Conservation (phyloP, 129 eudicot species). For the Ambrosia trifida region DNA sequence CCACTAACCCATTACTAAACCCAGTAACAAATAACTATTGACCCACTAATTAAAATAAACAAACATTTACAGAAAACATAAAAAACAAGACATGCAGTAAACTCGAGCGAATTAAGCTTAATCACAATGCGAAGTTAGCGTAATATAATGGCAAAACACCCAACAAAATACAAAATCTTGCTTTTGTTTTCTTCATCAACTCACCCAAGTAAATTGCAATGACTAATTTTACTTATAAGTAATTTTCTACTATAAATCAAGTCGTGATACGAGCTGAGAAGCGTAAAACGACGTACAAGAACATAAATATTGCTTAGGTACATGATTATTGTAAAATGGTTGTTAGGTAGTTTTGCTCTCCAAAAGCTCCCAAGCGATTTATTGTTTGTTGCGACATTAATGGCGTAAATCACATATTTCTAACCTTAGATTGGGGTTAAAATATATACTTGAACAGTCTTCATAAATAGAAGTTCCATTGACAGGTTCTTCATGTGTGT, state of each 20-base stretch:
- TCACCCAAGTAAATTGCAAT: no score
- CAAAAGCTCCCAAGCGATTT: not conserved
- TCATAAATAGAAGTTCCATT: slow-evolving; percentile 59
- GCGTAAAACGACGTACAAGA: not conserved
- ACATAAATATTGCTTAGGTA: not conserved
- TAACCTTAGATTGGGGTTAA: slow-evolving; percentile 60
- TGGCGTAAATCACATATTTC: slow-evolving; percentile 67
- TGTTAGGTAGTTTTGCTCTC: not conserved
- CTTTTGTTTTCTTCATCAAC: no score
- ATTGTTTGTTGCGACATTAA: slow-evolving; percentile 23
- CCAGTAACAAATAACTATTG: no score
- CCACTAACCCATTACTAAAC: no score
- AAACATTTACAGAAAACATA: no score
- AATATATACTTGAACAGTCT: slow-evolving; percentile 65
- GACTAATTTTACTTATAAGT: no score
- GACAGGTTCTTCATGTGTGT: slow-evolving; percentile 51
- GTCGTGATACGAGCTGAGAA: not conserved
- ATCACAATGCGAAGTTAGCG: no score
- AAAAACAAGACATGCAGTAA: no score
- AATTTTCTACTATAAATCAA: not conserved
- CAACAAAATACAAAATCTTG: no score
- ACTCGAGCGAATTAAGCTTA: no score
- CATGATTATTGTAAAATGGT: slow-evolving; percentile 2
- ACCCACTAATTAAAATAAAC: no score
- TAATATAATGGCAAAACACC: no score